Evolutionary conservation across 768 basidiomycete species (phyloP).

Genomic region (Leccinum boreale): DNA sequence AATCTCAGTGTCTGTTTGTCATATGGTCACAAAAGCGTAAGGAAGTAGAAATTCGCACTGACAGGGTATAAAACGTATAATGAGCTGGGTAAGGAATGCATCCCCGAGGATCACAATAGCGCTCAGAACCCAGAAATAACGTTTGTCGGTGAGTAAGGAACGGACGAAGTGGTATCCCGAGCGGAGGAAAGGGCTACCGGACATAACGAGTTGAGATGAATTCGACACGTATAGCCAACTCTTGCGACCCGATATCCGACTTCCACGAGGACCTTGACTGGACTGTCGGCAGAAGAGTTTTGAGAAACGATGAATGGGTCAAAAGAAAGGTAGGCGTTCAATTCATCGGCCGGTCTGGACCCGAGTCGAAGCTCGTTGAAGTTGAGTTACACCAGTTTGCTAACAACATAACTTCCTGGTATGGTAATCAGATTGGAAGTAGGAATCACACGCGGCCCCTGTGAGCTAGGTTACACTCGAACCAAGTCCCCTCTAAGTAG

Average conservation of each 20-base stretch:
- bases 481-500: neutral
- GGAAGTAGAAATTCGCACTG: conserved; percentile 30
- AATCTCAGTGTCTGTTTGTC: conserved; percentile 86
- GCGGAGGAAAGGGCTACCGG: neutral
- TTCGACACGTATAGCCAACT: conserved; percentile 6
- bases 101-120: conserved; percentile 68
- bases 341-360: neutral
- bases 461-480: neutral
- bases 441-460: too few species aligned
- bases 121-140: conserved; percentile 68
- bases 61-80: conserved; percentile 85
- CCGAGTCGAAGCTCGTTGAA: neutral
- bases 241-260: neutral
- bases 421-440: neutral
- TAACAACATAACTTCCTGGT: neutral
- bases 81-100: conserved; percentile 71
- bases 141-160: conserved; percentile 43
- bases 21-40: conserved; percentile 14
- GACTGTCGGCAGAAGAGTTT: neutral
- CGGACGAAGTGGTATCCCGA: conserved; percentile 5
- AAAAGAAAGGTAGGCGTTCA: neutral
- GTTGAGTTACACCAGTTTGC: too few species aligned
- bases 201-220: neutral
- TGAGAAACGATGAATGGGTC: neutral
- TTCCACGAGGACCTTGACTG: neutral